Percentiles rank a stretch among this genome's conserved stretches.
Conservation (phyloP, 352 stramenopile genomes). For the Nothophytophthora sp. region DNA sequence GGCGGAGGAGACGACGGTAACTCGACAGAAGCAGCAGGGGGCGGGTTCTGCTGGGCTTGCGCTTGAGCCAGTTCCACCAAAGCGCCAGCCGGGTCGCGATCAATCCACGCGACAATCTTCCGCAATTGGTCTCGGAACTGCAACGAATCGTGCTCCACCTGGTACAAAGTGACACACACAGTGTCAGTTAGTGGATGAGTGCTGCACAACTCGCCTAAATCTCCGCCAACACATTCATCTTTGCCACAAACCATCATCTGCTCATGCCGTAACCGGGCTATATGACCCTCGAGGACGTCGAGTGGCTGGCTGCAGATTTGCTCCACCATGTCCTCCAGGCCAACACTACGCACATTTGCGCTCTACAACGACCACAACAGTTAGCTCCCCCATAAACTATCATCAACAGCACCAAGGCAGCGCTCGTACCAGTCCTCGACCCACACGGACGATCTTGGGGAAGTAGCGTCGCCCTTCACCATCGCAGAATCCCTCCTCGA, state of each 20-base stretch:
- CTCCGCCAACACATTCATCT: too few relatives aligned
- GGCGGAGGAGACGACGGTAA: conserved; percentile 13
- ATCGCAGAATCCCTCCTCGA: conserved; percentile 95
- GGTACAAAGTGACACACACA: neutral
- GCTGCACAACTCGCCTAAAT: too few relatives aligned
- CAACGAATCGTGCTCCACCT: conserved; percentile 81
- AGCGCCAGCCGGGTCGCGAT: conserved; percentile 51
- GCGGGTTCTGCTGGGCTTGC: conserved; percentile 27
- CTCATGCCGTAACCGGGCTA: conserved; percentile 50
- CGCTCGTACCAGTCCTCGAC: conserved; percentile 66
- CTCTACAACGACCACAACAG: conserved; percentile 37
- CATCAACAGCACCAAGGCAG: neutral
- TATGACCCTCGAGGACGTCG: conserved; percentile 71
- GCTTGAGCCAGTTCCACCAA: conserved; percentile 43
- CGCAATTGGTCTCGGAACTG: conserved; percentile 67
- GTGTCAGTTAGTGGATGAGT: too few relatives aligned
- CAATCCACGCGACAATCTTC: conserved; percentile 72
- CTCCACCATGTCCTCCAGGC: conserved; percentile 84
- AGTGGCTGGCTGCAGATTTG: conserved; percentile 76
- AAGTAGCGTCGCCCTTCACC: conserved; percentile 94
- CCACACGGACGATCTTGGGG: conserved; percentile 94
- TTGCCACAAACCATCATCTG: conserved; percentile 54
- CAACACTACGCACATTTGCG: conserved; percentile 75
- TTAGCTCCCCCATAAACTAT: neutral
- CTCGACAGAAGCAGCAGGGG: conserved; percentile 4